phyloP scores from a whole-genome alignment of 1,284 basidiomycete genomes.

The Cerrena zonata region DNA sequence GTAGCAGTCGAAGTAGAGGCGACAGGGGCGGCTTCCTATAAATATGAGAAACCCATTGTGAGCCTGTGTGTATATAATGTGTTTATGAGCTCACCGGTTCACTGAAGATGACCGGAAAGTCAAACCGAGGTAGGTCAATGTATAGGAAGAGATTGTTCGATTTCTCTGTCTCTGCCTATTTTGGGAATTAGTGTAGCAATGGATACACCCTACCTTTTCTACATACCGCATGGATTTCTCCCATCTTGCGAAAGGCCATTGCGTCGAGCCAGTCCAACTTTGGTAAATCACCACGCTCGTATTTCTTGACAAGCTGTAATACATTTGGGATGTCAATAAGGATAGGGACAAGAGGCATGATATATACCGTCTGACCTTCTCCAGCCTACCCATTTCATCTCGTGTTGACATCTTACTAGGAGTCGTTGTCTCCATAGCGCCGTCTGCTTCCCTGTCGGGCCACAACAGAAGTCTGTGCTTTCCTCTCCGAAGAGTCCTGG shows the following conservation, averaged over 20 bases:
- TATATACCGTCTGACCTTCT: constrained; percentile 82
- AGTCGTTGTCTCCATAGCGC: constrained; percentile 73
- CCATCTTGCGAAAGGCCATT: constrained; percentile 88
- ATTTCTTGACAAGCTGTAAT: constrained; percentile 84
- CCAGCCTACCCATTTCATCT: constrained; percentile 91
- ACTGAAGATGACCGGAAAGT: constrained; percentile 95
- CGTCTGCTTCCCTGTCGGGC: constrained; percentile 80
- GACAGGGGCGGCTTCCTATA: constrained; percentile 31
- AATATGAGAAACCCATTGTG: too few relatives aligned
- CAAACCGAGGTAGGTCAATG: constrained; percentile 93
- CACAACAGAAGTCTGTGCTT: constrained; percentile 87
- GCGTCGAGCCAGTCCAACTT: constrained; percentile 96
- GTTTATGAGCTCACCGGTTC: constrained; percentile 58
- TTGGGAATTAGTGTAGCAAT: constrained; percentile 3
- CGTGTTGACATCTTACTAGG: constrained; percentile 76
- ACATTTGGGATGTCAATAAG: background rate
- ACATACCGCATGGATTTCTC: constrained; percentile 82
- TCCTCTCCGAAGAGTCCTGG: constrained; percentile 81
- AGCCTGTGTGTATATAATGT: background rate
- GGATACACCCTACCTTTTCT: background rate
- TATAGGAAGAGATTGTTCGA: constrained; percentile 89
- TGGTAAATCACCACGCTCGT: constrained; percentile 88
- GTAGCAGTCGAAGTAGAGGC: constrained; percentile 32
- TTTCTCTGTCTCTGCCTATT: constrained; percentile 78
- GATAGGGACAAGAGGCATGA: background rate